Percentiles rank a stretch among this genome's conserved stretches.
phyloP scores from a whole-genome alignment of 352 stramenopile species.

The Pythium utonaiense region DNA sequence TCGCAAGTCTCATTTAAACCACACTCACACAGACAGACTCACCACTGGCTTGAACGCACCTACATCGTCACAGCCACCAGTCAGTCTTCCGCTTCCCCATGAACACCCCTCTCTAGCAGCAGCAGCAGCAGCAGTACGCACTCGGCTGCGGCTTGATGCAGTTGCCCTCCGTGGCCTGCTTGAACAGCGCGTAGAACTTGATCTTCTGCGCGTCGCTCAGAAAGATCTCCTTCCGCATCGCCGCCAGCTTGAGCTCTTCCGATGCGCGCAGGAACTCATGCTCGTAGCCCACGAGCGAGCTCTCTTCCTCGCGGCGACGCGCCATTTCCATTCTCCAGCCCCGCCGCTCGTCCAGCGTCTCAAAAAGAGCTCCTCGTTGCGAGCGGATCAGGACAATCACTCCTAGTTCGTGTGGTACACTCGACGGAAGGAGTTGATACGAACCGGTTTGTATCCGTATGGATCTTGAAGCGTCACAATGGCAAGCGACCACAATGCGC shows the following conservation, averaged over 20 bases:
- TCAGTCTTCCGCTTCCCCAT: not conserved
- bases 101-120: too few species aligned
- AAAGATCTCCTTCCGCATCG: conserved; percentile 20
- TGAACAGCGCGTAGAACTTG: conserved; percentile 75
- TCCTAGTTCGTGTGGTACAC: conserved; percentile 12
- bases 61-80: conserved; percentile 4
- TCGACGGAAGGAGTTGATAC: too few species aligned
- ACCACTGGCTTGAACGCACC: conserved; percentile 54
- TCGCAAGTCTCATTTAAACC: not conserved
- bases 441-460: not conserved
- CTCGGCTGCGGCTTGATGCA: conserved; percentile 48
- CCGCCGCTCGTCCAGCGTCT: too few species aligned
- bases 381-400: conserved; percentile 9
- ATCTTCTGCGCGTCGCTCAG: conserved; percentile 72
- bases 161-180: conserved; percentile 69
- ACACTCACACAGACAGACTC: conserved; percentile 5
- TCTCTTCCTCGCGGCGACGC: conserved; percentile 36
- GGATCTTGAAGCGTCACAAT: conserved; percentile 16
- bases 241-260: conserved; percentile 35
- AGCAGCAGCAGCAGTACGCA: too few species aligned
- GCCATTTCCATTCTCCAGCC: too few species aligned
- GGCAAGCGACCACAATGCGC: not conserved
- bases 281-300: conserved; percentile 44
- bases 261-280: conserved; percentile 45
- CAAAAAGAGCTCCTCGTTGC: too few species aligned